These are phyloP conservation scores for Entomophthora muscae DNA, from an alignment of 371 early-diverging fungal genomes.

Conservation along the genomic window DNA sequence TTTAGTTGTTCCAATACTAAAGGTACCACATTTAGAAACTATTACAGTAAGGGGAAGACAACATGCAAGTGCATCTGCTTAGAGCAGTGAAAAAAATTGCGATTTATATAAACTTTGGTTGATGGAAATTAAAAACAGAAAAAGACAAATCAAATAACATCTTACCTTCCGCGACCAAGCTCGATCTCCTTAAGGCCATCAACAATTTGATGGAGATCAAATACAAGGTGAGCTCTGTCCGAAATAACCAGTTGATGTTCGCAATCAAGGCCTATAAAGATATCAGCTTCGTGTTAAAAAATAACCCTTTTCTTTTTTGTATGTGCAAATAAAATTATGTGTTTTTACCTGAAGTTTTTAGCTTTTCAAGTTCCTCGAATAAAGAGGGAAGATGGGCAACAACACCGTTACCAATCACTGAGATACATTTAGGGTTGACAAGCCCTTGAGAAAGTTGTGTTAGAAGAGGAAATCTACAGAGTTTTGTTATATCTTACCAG, in stretches of 20 bases:
- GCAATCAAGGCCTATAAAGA: slow-evolving; percentile 50
- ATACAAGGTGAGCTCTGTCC: slow-evolving; percentile 89
- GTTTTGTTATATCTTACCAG: slow-evolving; percentile 30
- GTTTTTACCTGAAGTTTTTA: slow-evolving; percentile 63
- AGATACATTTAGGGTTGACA: slow-evolving; percentile 65
- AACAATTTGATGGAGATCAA: slow-evolving; percentile 87
- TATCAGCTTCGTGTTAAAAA: too few relatives aligned
- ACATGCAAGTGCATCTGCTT: too few relatives aligned
- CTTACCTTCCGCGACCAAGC: slow-evolving; percentile 46
- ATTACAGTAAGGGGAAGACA: too few relatives aligned
- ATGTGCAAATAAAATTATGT: background rate
- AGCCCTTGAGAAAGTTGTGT: too few relatives aligned
- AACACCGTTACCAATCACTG: slow-evolving; percentile 88
- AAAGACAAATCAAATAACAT: too few relatives aligned
- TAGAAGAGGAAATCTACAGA: too few relatives aligned
- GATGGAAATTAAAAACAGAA: too few relatives aligned
- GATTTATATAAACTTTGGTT: too few relatives aligned
- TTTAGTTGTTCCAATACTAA: slow-evolving; percentile 81
- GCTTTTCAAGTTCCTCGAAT: slow-evolving; percentile 71
- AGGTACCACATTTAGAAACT: too few relatives aligned
- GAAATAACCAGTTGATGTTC: slow-evolving; percentile 71
- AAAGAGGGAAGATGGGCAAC: slow-evolving; percentile 89
- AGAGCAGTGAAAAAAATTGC: too few relatives aligned
- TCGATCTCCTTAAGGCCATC: slow-evolving; percentile 91
- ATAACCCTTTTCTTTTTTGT: background rate